Evolutionary conservation across 192 early-diverging fungal species (phyloP).

Genomic region (Phycomyces nitens): DNA sequence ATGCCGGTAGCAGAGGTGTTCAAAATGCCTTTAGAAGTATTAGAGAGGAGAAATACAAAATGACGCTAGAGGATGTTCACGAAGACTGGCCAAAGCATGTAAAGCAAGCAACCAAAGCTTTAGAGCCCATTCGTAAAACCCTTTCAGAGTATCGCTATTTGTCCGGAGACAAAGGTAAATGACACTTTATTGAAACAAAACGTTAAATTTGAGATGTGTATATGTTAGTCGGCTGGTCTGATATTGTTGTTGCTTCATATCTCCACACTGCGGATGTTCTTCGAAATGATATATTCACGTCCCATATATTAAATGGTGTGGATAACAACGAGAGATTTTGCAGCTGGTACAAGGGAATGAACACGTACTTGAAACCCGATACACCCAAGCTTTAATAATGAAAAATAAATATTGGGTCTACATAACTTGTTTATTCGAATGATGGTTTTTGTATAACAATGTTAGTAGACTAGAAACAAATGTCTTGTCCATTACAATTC

Average conservation of each 20-base stretch:
- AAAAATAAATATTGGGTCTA: too few species aligned
- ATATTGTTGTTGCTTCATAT: slow-evolving; percentile 34
- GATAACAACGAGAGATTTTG: too few species aligned
- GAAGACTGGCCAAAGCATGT: slow-evolving; percentile 24
- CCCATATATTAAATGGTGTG: slow-evolving; percentile 26
- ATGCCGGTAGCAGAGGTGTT: slow-evolving; percentile 16
- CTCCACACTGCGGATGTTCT: slow-evolving; percentile 31
- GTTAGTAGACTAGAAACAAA: too few species aligned
- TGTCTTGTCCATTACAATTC: too few species aligned
- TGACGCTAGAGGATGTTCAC: slow-evolving; percentile 26
- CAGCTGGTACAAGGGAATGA: too few species aligned
- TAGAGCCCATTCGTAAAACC: slow-evolving; percentile 26
- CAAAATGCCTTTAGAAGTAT: slow-evolving; percentile 35
- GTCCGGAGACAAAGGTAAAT: slow-evolving; percentile 40
- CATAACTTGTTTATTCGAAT: too few species aligned
- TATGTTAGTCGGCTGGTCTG: slow-evolving; percentile 39
- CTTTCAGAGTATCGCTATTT: slow-evolving; percentile 31
- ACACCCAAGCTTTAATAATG: too few species aligned
- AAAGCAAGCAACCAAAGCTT: slow-evolving; percentile 20
- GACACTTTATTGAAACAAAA: neutral
- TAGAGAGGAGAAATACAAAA: slow-evolving; percentile 36
- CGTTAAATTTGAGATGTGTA: too few species aligned
- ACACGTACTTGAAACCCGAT: too few species aligned
- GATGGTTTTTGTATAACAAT: too few species aligned
- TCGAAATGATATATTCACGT: slow-evolving; percentile 33